Percentiles rank a stretch among this genome's conserved stretches.
phyloP scores from a whole-genome alignment of 768 basidiomycete genomes.

The Boletus bicolor region DNA sequence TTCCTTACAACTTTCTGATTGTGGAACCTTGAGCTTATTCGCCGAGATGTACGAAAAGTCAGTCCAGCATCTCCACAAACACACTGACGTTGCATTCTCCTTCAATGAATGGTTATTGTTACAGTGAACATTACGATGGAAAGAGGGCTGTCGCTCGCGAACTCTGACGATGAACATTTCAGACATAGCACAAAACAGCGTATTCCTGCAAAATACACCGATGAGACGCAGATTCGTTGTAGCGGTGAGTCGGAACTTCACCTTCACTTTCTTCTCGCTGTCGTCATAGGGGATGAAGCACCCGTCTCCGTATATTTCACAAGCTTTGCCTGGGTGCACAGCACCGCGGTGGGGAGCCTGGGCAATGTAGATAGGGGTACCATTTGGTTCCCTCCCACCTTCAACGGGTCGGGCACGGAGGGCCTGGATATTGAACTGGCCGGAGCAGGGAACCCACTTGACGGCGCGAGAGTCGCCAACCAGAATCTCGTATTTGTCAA shows the following conservation, averaged over 20 bases:
- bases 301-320: conserved; percentile 48
- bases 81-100: neutral
- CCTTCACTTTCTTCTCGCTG: conserved; percentile 51
- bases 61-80: neutral
- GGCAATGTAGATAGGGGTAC: conserved; percentile 58
- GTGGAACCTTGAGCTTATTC: neutral
- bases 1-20: neutral
- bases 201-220: conserved; percentile 33
- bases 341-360: conserved; percentile 51
- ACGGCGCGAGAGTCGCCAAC: conserved; percentile 56
- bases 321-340: conserved; percentile 64
- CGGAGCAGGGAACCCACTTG: conserved; percentile 52
- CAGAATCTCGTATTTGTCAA: conserved; percentile 66
- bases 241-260: conserved; percentile 19
- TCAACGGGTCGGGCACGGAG: conserved; percentile 58
- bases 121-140: conserved; percentile 2
- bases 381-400: conserved; percentile 62
- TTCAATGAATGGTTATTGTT: conserved; percentile 2
- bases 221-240: neutral
- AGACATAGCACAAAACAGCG: conserved; percentile 39
- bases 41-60: neutral
- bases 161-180: neutral
- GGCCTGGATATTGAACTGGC: conserved; percentile 40
- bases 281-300: conserved; percentile 55
- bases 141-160: neutral